Base-by-base conservation (phyloP, 495 filamentous ascomycete species). In the Clavariopsis aquatica region DNA sequence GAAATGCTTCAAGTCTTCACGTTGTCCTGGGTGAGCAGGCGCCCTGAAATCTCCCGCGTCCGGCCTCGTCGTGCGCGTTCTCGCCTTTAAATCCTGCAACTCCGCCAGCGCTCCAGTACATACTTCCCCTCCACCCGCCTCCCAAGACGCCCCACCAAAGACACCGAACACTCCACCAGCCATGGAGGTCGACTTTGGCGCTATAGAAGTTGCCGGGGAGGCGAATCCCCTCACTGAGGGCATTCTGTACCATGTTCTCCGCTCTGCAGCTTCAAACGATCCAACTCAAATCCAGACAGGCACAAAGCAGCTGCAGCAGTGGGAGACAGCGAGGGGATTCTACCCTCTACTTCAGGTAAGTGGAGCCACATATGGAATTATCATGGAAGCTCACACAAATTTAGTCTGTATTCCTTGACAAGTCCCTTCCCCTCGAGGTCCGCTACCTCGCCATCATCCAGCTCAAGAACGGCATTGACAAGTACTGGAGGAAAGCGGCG, bases 391-490 rank as follows among this genome's bases (percentile, higher is more conserved):
- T 41, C 5, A 34, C 12, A 41, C 52, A 38, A 4, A 9, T 4
- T 29, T 20, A 68, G 54, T 55, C 56, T 31, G 82, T 88, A 7
- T 96, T 91, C 72, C 77, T 96, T 49, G 89, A 96, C 75, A 85
- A 85, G 46, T 82, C 82, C 5, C 78, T 93, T 0, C 90, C 91
- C 12, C 70, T 81, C 15, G 87, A 93, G 68, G 82, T 91, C 45
- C 88, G 94, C 53, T 90, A 94, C 73, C 83, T 96, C n/a, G 86
- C 92, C 19, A 86, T 96, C 53, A 97, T 96, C 63, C 90, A 95
- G 71, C 78, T 98, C 57, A 97, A 97, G 73, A 96, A 97, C 74
- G 94, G 91, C 26, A 90, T 96, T 71, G 93, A 97, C 69, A 92
- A 89, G 73, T 91, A 90, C 74, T 98, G 94, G 94, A 83, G 94